These are phyloP conservation scores for Botrytis tulipae DNA, from an alignment of 2,329 filamentous ascomycete genomes.

Conservation along the genomic window DNA sequence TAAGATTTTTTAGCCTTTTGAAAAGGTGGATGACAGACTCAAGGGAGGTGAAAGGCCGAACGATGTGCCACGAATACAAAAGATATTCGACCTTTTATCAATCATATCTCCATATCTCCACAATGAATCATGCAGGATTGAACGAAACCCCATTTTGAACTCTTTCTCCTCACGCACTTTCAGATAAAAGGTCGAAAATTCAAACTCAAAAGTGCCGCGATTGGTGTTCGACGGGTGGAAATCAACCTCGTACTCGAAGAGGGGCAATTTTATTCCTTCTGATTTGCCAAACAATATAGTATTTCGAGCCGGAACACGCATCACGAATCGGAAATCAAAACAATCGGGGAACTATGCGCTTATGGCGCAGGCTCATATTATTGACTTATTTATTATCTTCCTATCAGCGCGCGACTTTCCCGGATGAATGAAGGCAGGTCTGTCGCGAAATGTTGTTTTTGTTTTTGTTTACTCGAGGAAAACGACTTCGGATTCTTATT, in stretches of 20 bases:
- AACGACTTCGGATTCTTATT: neutral
- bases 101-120: conserved; percentile 13
- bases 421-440: conserved; percentile 22
- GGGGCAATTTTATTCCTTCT: conserved; percentile 10
- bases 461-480: conserved; percentile 18
- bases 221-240: conserved; percentile 5
- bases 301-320: conserved; percentile 24
- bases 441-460: conserved; percentile 21
- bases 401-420: conserved; percentile 27
- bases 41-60: conserved; percentile 2
- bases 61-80: conserved; percentile 15
- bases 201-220: conserved; percentile 8
- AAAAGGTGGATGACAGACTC: neutral
- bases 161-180: neutral
- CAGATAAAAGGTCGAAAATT: conserved; percentile 1
- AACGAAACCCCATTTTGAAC: conserved; percentile 11
- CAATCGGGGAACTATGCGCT: conserved; percentile 29
- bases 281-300: conserved; percentile 18
- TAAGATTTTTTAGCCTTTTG: neutral
- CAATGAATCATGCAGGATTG: conserved; percentile 12
- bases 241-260: conserved; percentile 16
- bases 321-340: conserved; percentile 30
- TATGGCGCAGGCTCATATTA: conserved; percentile 32
- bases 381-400: conserved; percentile 18
- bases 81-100: conserved; percentile 11